phyloP scores from a whole-genome alignment of 179 eudicot species.

The Spergularia azorica region DNA sequence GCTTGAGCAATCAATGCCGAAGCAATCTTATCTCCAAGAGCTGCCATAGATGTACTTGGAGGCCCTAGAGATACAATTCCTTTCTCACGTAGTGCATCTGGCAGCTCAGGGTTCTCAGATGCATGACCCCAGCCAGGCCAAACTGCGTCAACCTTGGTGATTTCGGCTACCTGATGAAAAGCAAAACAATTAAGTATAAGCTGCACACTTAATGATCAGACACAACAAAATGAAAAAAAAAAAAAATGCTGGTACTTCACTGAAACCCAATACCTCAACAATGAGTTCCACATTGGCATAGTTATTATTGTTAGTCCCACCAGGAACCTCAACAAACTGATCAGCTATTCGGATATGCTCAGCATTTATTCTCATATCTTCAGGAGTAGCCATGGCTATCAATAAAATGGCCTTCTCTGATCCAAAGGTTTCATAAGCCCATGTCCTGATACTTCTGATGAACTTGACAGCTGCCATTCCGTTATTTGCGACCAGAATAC shows the following conservation, averaged over 20 bases:
- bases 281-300: slow-evolving; percentile 99
- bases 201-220: background rate
- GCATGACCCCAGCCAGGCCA: slow-evolving; percentile 99
- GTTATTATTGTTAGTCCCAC: slow-evolving; percentile 98
- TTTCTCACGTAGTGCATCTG: slow-evolving; percentile 84
- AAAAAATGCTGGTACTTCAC: background rate
- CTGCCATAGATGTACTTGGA: slow-evolving; percentile 90
- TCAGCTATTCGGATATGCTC: slow-evolving; percentile 98
- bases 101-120: slow-evolving; percentile 96
- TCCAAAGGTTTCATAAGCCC: slow-evolving; percentile 99
- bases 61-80: slow-evolving; percentile 95
- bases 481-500: slow-evolving; percentile 94
- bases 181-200: slow-evolving; percentile 7
- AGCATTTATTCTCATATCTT: slow-evolving; percentile 98
- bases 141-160: slow-evolving; percentile 94
- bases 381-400: slow-evolving; percentile 99
- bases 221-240: background rate
- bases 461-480: slow-evolving; percentile 99
- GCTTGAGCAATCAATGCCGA: slow-evolving; percentile 99
- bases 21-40: slow-evolving; percentile 97
- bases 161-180: slow-evolving; percentile 77
- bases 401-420: slow-evolving; percentile 89
- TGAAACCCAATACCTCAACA: slow-evolving; percentile 66
- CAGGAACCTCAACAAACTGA: slow-evolving; percentile 98
- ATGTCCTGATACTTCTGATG: slow-evolving; percentile 85